phyloP scores from a whole-genome alignment of 2,329 filamentous ascomycete genomes.

The Dichotomopilus funicola region DNA sequence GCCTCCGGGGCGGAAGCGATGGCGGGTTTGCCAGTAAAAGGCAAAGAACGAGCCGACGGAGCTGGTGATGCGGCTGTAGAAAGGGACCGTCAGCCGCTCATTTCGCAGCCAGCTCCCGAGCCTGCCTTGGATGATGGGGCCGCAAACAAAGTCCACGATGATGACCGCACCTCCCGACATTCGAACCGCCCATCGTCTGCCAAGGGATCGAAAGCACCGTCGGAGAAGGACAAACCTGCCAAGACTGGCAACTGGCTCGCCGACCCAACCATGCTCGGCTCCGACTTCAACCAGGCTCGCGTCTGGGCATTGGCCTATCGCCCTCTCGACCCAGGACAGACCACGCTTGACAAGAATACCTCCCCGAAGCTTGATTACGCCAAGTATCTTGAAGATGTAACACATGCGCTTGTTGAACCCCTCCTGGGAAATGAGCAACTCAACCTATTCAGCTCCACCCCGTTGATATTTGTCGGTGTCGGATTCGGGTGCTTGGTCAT shows the following conservation, averaged over 20 bases:
- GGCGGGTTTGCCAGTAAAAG: neutral
- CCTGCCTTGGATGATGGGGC: neutral
- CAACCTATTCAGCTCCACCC: neutral
- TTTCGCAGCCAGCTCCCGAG: neutral
- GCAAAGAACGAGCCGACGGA: neutral
- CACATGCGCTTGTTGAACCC: neutral
- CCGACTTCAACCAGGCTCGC: neutral
- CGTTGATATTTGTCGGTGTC: constrained; percentile 4
- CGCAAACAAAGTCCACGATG: neutral
- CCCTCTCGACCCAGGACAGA: neutral
- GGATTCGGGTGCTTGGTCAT: constrained; percentile 12
- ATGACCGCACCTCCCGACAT: neutral
- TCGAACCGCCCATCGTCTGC: neutral
- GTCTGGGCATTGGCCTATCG: constrained; percentile 3
- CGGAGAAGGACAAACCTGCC: neutral
- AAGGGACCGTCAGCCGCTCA: neutral
- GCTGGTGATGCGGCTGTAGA: neutral
- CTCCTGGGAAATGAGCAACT: neutral
- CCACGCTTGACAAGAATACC: neutral
- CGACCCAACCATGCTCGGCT: constrained; percentile 5
- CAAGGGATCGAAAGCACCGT: neutral
- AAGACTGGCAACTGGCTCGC: constrained; percentile 5
- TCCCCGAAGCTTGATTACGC: constrained; percentile 2
- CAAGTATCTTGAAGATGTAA: neutral
- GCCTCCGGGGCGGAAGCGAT: neutral